These are phyloP conservation scores for Triticum monococcum DNA, from an alignment of 176 grass and related monocot genomes.

Conservation along the genomic window DNA sequence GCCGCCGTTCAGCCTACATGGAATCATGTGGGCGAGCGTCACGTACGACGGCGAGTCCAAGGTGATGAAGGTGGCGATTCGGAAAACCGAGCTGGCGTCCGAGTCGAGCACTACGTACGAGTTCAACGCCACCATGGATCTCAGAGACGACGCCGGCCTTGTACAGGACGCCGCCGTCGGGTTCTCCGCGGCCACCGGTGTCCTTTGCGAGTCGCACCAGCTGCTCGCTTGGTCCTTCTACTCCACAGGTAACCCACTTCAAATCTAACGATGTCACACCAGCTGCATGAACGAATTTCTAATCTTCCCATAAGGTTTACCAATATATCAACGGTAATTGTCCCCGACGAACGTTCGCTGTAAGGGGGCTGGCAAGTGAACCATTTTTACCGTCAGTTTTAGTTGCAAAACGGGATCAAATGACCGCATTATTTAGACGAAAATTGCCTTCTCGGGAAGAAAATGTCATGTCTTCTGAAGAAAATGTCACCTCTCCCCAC, in stretches of 20 bases:
- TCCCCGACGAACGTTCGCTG: too few species aligned
- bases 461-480: too few species aligned
- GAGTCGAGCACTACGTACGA: neutral
- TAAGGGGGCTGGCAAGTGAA: too few species aligned
- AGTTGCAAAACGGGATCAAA: too few species aligned
- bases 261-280: too few species aligned
- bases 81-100: neutral
- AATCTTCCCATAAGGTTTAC: too few species aligned
- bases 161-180: neutral
- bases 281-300: too few species aligned
- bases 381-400: too few species aligned
- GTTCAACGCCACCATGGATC: neutral
- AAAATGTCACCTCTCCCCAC: too few species aligned
- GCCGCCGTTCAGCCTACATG: neutral
- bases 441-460: too few species aligned
- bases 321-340: too few species aligned
- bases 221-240: slow-evolving; percentile 18
- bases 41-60: neutral
- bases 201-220: neutral
- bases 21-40: neutral
- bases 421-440: too few species aligned
- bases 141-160: neutral
- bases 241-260: neutral
- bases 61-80: neutral
- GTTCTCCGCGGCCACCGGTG: slow-evolving; percentile 6